These are phyloP conservation scores for Lentinus brumalis DNA, from an alignment of 768 basidiomycete genomes.

Conservation along the genomic window DNA sequence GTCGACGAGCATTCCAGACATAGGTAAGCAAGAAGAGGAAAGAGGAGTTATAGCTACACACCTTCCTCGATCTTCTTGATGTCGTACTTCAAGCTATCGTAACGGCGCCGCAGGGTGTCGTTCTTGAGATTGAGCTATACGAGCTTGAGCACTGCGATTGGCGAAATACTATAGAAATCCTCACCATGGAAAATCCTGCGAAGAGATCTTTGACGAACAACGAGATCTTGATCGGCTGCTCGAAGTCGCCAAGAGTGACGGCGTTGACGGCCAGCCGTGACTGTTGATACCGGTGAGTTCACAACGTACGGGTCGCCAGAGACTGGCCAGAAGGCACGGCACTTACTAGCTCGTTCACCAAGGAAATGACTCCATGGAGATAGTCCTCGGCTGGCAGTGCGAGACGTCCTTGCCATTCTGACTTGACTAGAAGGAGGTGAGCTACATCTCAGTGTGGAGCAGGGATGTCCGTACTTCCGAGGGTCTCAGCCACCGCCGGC, in stretches of 20 bases:
- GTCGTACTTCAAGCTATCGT: constrained; percentile 84
- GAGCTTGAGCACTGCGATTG: not conserved
- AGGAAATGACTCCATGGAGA: constrained; percentile 73
- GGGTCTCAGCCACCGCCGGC: constrained; percentile 47
- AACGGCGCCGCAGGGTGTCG: constrained; percentile 70
- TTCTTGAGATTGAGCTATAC: constrained; percentile 80
- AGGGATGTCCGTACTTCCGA: constrained; percentile 62
- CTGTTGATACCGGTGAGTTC: constrained; percentile 36
- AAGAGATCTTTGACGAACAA: constrained; percentile 80
- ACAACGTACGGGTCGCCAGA: not conserved
- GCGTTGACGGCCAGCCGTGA: constrained; percentile 79
- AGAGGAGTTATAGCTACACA: constrained; percentile 26
- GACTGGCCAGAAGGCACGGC: not conserved
- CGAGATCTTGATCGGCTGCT: constrained; percentile 77
- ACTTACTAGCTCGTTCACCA: constrained; percentile 80
- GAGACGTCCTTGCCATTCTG: constrained; percentile 70
- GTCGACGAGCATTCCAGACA: not conserved
- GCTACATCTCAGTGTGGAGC: not conserved
- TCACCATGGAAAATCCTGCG: constrained; percentile 82
- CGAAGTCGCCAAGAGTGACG: constrained; percentile 81
- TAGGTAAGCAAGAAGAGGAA: not conserved
- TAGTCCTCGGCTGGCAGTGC: constrained; percentile 75
- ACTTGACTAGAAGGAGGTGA: constrained; percentile 49
- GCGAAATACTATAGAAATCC: constrained; percentile 1
- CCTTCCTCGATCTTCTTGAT: constrained; percentile 91